A percentile compares a stretch with the other conserved stretches of the same genome.
phyloP scores from a whole-genome alignment of 805 yeast species.

The Schizosaccharomyces osmophilus region DNA sequence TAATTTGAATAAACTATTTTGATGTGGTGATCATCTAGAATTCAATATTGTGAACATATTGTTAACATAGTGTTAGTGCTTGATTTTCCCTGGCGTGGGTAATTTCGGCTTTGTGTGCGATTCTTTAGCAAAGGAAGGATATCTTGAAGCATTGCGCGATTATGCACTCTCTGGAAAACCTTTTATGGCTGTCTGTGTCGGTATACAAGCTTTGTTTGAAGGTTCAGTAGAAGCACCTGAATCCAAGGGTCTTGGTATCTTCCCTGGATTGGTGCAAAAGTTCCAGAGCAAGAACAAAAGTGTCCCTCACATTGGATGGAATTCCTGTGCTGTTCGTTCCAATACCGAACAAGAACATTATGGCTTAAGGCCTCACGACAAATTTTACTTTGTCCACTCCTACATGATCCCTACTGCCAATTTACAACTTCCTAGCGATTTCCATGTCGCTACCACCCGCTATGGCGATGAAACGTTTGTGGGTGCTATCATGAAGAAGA shows the following conservation, averaged over 20 bases:
- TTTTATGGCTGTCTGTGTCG: slow-evolving; percentile 93
- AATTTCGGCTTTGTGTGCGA: slow-evolving; percentile 83
- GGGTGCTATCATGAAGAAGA: slow-evolving; percentile 56
- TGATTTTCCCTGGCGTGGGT: slow-evolving; percentile 91
- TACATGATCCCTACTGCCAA: slow-evolving; percentile 39
- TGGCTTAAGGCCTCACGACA: slow-evolving; percentile 38
- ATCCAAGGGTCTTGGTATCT: slow-evolving; percentile 34
- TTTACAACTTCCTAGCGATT: slow-evolving; percentile 21
- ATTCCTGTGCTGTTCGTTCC: slow-evolving; percentile 19
- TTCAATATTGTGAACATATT: too few relatives aligned
- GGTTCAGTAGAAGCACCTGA: slow-evolving; percentile 53
- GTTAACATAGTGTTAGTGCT: slow-evolving; percentile 11
- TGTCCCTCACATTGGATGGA: slow-evolving; percentile 97
- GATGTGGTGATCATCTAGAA: slow-evolving; percentile 2
- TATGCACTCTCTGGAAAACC: slow-evolving; percentile 62
- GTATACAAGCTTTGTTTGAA: slow-evolving; percentile 61
- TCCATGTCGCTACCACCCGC: slow-evolving; percentile 48
- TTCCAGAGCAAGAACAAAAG: slow-evolving; percentile 45
- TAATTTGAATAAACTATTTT: neutral
- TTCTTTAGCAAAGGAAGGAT: slow-evolving; percentile 33
- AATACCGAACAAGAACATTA: slow-evolving; percentile 19
- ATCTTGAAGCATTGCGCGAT: slow-evolving; percentile 37
- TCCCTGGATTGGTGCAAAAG: slow-evolving; percentile 28
- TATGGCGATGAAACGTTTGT: slow-evolving; percentile 64
- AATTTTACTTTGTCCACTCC: slow-evolving; percentile 88